Base-by-base conservation (phyloP, 495 filamentous ascomycete species). In the Mytilinidion resinicola region DNA sequence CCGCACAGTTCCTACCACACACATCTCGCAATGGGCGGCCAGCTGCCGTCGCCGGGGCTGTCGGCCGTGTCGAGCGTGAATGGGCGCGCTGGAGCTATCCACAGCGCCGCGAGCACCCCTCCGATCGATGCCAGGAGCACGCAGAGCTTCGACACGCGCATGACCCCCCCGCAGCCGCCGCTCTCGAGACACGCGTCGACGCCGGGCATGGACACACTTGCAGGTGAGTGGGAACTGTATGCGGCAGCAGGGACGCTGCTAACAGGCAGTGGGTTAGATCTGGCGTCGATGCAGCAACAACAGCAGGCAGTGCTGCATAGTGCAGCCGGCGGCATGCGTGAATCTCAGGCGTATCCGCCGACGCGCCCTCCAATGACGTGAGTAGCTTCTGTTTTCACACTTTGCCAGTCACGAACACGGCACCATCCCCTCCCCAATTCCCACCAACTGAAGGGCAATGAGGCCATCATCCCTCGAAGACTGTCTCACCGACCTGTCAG, bases 201-300 rank as follows among this genome's bases (percentile, higher is more conserved):
- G 14, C 75, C 80, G 0, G 79, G 79, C 15, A 86, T 86, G 81
- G 83, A 86, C 58, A 82, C 83, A 17, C 68, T 87, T 50, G 83
- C 83, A 38, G 72, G 71, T 74, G 44, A 44, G 68, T 62, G 11
- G 4, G 17, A 19, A 51, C 17, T 39, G 41, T 19, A 39, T 15
- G 51, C 4, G 5, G 42, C 39, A 17, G 21, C 14, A 36, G 17
- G n/a, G 55, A 38, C 35, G 37, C 37, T 36, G 36, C 41, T 59
- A 50, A 17, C 20, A 38, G 37, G 10, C 43, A 15, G 30, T 20
- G 8, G 42, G 47, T 34, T 51, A 74, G 84, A 86, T 65, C 67
- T 85, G 35, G 84, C 84, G 43, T 78, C 83, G 4, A 85, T 85
- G 80, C 83, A 86, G 70, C 79, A 82, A 56, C 80, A 80, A 47